Evolutionary conservation across 2,329 filamentous ascomycete species (phyloP).

Genomic region (Cladosporium velox): DNA sequence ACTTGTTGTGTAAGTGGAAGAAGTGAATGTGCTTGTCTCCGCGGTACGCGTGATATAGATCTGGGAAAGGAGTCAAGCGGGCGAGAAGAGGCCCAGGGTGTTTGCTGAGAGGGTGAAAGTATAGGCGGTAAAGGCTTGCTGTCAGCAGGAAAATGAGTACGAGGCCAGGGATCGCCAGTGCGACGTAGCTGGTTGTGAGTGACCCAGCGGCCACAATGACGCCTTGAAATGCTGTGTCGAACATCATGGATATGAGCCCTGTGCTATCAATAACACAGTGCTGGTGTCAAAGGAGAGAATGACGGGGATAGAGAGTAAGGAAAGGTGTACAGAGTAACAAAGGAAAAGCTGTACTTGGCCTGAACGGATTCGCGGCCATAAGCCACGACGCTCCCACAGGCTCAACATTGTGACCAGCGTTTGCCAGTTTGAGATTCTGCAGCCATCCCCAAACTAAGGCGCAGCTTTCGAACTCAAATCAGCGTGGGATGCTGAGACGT

Average conservation of each 20-base stretch:
- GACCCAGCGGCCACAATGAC: background rate
- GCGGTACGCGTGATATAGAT: conserved; percentile 33
- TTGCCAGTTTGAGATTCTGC: conserved; percentile 1
- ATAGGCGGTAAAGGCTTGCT: conserved; percentile 28
- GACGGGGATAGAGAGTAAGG: background rate
- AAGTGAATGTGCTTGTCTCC: conserved; percentile 34
- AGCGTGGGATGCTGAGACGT: background rate
- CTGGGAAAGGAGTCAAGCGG: conserved; percentile 28
- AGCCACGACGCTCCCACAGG: conserved; percentile 4
- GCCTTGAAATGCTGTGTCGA: background rate
- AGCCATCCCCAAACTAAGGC: background rate
- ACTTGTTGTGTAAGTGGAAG: conserved; percentile 29
- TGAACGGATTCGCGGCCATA: background rate
- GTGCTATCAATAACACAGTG: background rate
- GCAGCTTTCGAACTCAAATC: background rate
- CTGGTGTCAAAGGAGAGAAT: no score
- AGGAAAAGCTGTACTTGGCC: conserved; percentile 3
- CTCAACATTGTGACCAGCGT: conserved; percentile 1
- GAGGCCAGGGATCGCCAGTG: background rate
- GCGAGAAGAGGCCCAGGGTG: conserved; percentile 32
- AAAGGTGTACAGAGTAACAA: background rate
- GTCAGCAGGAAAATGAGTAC: background rate
- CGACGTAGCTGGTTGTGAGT: background rate
- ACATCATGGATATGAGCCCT: background rate
- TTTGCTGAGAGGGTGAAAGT: conserved; percentile 30